Conservation (phyloP, 257 asterid species). For the Solanum peruvianum region DNA sequence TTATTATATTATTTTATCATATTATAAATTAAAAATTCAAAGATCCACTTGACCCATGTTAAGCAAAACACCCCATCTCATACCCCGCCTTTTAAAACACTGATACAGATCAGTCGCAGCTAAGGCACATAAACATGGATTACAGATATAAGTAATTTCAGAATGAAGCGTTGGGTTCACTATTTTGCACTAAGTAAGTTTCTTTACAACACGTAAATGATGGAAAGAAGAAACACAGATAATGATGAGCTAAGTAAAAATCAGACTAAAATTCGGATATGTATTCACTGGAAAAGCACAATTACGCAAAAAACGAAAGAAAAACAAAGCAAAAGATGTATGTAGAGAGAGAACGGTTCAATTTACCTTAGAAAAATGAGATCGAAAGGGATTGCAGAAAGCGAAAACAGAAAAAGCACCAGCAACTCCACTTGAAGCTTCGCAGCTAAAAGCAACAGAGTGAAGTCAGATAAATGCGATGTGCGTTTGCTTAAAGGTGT, state of each 20-base stretch:
- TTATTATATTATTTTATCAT: no score
- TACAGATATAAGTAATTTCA: neutral
- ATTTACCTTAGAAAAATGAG: conserved; percentile 44
- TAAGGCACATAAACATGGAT: neutral
- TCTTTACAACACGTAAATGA: neutral
- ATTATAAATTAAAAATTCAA: no score
- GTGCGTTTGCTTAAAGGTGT: neutral
- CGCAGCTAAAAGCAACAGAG: neutral
- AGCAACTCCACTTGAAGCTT: neutral
- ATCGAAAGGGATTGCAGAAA: conserved; percentile 30
- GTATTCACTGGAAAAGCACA: neutral
- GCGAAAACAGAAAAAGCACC: conserved; percentile 9
- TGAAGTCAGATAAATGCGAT: neutral
- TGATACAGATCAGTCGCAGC: neutral
- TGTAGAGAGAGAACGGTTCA: neutral
- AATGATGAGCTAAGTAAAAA: neutral
- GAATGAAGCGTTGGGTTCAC: neutral
- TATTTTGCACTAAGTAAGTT: neutral
- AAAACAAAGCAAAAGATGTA: conserved; percentile 4
- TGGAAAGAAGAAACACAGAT: neutral
- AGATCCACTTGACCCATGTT: neutral
- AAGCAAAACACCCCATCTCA: neutral
- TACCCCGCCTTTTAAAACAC: neutral
- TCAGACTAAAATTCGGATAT: neutral
- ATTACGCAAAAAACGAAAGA: conserved; percentile 14